Conservation (phyloP, 257 asterid genomes). For the Solanum virginianum region DNA sequence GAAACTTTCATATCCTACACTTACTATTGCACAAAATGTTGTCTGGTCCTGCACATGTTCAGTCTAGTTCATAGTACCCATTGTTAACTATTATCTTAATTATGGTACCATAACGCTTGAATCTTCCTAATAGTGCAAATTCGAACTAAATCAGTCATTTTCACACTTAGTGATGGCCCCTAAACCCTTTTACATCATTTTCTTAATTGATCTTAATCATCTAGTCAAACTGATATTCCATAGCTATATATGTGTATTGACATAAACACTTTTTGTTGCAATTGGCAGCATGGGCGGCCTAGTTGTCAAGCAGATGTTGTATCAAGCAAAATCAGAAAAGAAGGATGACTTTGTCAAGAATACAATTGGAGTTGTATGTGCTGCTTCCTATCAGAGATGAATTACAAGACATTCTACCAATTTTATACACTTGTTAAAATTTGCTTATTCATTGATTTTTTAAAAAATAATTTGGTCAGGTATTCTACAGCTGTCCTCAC, state of each 20-base stretch:
- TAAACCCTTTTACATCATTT: not conserved
- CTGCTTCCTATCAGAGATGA: not conserved
- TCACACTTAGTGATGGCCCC: not conserved
- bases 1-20: not conserved
- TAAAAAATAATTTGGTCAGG: constrained; percentile 27
- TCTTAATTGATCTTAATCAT: not conserved
- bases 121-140: not conserved
- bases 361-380: constrained; percentile 78
- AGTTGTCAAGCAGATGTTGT: constrained; percentile 92
- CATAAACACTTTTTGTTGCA: not conserved
- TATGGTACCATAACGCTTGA: not conserved
- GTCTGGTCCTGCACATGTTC: not conserved
- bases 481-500: constrained; percentile 98
- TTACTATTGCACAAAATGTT: not conserved
- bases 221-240: not conserved
- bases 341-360: constrained; percentile 72
- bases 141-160: not conserved
- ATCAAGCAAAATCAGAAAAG: constrained; percentile 74
- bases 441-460: not conserved
- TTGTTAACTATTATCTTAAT: not conserved
- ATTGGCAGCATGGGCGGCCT: constrained; percentile 92
- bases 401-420: not conserved
- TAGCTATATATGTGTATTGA: not conserved
- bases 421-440: not conserved
- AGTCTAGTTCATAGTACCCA: not conserved